Base-by-base conservation (phyloP, 352 stramenopile genomes). In the Phytopythium kandeliae region DNA sequence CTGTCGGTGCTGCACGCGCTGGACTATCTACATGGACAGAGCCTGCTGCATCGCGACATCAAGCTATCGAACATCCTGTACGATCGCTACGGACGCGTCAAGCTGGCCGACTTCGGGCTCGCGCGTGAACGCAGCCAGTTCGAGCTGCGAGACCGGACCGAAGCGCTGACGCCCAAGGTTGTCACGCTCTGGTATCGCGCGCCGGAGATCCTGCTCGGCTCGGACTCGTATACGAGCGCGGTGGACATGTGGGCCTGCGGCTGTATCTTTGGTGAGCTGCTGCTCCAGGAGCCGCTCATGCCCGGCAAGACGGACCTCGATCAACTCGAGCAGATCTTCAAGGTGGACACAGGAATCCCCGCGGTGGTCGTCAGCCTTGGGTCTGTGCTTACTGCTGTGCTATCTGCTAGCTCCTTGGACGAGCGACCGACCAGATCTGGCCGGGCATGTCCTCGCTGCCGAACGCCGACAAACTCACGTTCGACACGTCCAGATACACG, bases 21-120 rank as follows among this genome's bases (percentile, higher is more conserved):
- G 19, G 47, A 67, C 35, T 70, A 76, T 55, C 79, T 98, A 31
- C 94, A 98, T 56, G 33, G 58, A 21, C 70, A 89, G 50, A 90
- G 81, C 47, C 36, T 81, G 8, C 51, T 98, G 17, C 94, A 98
- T 60, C 81, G 94, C 24, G 95, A 98, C 66, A 85, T 98, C 62
- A 98, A 98, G 70, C 94, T 95, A 17, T 86, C 67, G 31, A 98
- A 98, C 58, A 86, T 98, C 47, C 69, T 98, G 9, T 96, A 98
- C 47, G 85, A 92, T 57, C 75, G 86, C 51, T 79, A 73, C 54
- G 79, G 79, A 3, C 48, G 47, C 0, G 65, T 90, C 22, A 87
- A 86, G 42, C 64, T 90, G 19, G 77, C 72, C 7, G 79, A 90
- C 51, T 90, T 90, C 55, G 73, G 76, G 5, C 64, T 86, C 13